Evolutionary conservation across 2,329 filamentous ascomycete species (phyloP).

Genomic region (Akanthomyces muscarius): DNA sequence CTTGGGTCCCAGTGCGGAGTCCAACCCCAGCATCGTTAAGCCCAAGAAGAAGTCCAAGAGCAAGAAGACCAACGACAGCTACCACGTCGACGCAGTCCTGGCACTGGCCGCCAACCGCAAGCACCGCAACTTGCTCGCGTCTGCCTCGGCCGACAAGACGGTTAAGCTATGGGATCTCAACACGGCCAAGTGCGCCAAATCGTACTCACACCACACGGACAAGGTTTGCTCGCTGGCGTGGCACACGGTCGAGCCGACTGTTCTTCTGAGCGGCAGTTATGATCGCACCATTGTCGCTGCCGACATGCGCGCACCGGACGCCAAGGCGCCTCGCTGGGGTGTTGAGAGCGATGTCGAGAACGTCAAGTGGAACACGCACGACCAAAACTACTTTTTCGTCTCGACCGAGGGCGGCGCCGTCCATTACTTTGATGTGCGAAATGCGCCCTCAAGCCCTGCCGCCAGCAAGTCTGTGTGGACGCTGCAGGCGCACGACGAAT

Average conservation of each 20-base stretch:
- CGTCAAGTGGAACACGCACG: constrained; percentile 88
- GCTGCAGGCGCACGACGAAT: constrained; percentile 90
- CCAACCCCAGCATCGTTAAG: constrained; percentile 55
- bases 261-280: constrained; percentile 89
- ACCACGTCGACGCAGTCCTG: constrained; percentile 91
- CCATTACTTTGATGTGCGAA: constrained; percentile 86
- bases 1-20: constrained; percentile 67
- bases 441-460: constrained; percentile 66
- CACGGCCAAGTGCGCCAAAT: constrained; percentile 89
- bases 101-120: constrained; percentile 88
- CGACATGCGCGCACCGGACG: constrained; percentile 90
- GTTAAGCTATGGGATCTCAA: constrained; percentile 97
- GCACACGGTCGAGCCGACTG: constrained; percentile 82
- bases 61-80: constrained; percentile 82
- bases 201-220: constrained; percentile 92
- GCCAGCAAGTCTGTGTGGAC: constrained; percentile 87
- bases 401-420: constrained; percentile 89
- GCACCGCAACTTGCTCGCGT: constrained; percentile 91
- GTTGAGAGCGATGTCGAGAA: constrained; percentile 95
- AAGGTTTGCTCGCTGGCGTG: constrained; percentile 96
- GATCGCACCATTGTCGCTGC: constrained; percentile 91
- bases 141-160: constrained; percentile 92
- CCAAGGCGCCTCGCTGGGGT: constrained; percentile 78
- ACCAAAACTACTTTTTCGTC: constrained; percentile 90
- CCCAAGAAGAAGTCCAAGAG: constrained; percentile 91